These are phyloP conservation scores for Teratosphaeria nubilosa DNA, from an alignment of 2,329 filamentous ascomycete species.

Conservation along the genomic window DNA sequence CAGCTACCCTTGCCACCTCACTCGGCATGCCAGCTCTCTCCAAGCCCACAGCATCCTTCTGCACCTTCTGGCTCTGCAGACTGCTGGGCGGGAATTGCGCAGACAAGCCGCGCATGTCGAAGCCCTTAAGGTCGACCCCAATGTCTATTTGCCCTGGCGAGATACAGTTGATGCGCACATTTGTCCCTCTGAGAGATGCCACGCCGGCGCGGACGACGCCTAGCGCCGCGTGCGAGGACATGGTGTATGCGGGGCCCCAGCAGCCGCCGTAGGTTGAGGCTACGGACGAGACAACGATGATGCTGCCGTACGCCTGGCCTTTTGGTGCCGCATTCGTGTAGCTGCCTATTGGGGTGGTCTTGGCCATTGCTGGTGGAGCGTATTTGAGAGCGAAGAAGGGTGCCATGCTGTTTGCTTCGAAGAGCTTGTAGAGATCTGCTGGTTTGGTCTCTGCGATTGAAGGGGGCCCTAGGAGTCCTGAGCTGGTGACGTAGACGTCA, in stretches of 20 bases:
- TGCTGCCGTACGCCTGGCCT: constrained; percentile 49
- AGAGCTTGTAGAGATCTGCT: constrained; percentile 45
- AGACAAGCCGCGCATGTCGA: constrained; percentile 42
- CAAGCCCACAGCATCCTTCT: constrained; percentile 45
- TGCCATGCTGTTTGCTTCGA: constrained; percentile 51
- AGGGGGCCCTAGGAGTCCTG: constrained; percentile 47
- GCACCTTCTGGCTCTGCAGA: constrained; percentile 41
- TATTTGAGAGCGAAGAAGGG: constrained; percentile 58
- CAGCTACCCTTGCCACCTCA: constrained; percentile 51
- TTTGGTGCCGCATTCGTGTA: constrained; percentile 55
- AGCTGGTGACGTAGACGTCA: constrained; percentile 52
- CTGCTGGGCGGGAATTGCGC: constrained; percentile 47
- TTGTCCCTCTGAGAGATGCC: constrained; percentile 47
- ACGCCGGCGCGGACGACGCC: constrained; percentile 52
- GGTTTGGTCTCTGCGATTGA: constrained; percentile 48
- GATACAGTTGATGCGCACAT: constrained; percentile 49
- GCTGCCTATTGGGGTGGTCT: constrained; percentile 43
- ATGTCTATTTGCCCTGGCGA: constrained; percentile 39
- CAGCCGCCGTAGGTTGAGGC: constrained; percentile 49
- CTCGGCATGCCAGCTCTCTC: constrained; percentile 48
- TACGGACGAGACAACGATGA: constrained; percentile 49
- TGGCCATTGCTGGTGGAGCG: constrained; percentile 53
- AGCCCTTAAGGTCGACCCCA: constrained; percentile 37
- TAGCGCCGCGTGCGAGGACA: constrained; percentile 50
- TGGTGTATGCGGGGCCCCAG: constrained; percentile 53